Conservation (phyloP, 176 grass and related monocot species). For the Avena atlantica region DNA sequence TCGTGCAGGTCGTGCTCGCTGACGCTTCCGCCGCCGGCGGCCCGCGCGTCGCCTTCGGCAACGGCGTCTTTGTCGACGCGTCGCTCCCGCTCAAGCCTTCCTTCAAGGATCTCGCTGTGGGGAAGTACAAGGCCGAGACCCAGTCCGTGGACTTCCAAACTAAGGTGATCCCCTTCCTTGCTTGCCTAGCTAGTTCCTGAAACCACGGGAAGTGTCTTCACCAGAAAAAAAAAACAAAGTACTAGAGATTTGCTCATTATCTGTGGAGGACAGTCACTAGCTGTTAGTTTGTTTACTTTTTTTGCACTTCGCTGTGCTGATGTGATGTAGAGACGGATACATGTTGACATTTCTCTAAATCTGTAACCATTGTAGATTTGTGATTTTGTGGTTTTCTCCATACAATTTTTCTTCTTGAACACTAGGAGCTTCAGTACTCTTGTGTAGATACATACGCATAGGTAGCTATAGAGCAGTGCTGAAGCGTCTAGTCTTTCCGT, state of each 20-base stretch:
- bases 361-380: not conserved
- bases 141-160: constrained; percentile 6
- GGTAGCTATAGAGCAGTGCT: not conserved
- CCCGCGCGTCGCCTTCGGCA: not conserved
- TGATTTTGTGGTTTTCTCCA: not conserved
- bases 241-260: not conserved
- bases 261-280: not conserved
- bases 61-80: constrained; percentile 6
- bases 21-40: not conserved
- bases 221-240: not conserved
- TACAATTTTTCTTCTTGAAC: not conserved
- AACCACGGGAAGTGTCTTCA: not conserved
- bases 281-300: not conserved
- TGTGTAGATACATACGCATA: not conserved
- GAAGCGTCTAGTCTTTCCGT: not conserved
- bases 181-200: not conserved
- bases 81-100: not conserved
- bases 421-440: not conserved
- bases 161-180: constrained; percentile 13
- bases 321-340: not conserved
- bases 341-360: not conserved
- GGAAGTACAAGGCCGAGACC: constrained; percentile 9
- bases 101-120: constrained; percentile 16
- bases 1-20: constrained; percentile 11
- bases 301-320: not conserved